Evolutionary conservation across 2,329 filamentous ascomycete species (phyloP), one percentile per base, ranked within the genome.

Genomic region (Cercospora sp.): DNA sequence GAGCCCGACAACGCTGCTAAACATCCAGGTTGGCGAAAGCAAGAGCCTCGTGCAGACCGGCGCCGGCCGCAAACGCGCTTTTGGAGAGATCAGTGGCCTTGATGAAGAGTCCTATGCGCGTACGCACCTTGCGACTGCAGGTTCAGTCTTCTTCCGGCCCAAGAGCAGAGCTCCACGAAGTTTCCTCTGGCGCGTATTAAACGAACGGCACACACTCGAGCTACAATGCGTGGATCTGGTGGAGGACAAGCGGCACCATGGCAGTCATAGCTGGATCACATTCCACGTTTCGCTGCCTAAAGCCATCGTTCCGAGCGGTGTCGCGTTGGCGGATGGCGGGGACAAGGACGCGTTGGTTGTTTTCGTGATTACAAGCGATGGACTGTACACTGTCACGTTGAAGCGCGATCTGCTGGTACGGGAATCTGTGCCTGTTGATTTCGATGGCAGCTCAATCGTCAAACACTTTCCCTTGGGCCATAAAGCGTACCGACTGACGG

Each of bases 141-240:
- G 92, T 30, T 93, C 92, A 2, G 86, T 98, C 66, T 97, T 92
- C 82, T 93, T 97, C 80, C 89, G 95, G 65, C 87, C 87, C 79
- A 87, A 90, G 79, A 88, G 91, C 76, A 84, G 87, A 71, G 89
- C 90, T 71, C 95, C 95, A 45, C 89, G 91, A 77, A 92, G 88
- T 80, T 96, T 98, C 77, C 85, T 97, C 59, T 99, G 95, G 95
- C 88, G 94, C 74, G 86, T 98, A 45, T 82, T 97, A 69, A 91
- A 97, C 76, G 89, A 92, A 75, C 88, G 89, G 76, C 91, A 87
- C 73, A 84, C 93, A 70, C 85, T 99, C 74, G 94, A 95, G 81
- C 85, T 99, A 61, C 91, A 92, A 77, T 89, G 89, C 49, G 88
- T 92, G 69, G 95, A 99, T 80, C 82, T 97, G 72, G 90, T 88